phyloP scores from a whole-genome alignment of 2,329 filamentous ascomycete species.

The Pseudonectria buxi region DNA sequence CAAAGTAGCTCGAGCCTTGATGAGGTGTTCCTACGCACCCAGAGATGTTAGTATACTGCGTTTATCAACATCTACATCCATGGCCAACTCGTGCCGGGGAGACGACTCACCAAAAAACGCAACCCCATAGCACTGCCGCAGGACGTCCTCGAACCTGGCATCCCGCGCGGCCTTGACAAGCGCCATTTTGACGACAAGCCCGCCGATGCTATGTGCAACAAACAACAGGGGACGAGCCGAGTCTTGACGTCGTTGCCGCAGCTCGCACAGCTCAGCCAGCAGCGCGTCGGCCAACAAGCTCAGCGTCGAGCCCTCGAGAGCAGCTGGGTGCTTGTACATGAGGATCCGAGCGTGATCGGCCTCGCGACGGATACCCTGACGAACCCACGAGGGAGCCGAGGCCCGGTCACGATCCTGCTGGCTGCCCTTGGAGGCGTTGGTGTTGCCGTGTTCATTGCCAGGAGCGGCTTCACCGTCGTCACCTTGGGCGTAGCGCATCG shows the following conservation, averaged over 20 bases:
- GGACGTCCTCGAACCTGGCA: constrained; percentile 34
- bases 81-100: no score
- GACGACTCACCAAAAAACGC: constrained; percentile 48
- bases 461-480: no score
- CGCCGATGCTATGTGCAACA: constrained; percentile 55
- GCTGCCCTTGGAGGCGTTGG: neutral
- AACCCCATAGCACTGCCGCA: constrained; percentile 53
- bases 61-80: neutral
- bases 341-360: constrained; percentile 42
- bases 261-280: constrained; percentile 34
- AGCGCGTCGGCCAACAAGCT: constrained; percentile 40
- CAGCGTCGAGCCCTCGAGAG: constrained; percentile 36
- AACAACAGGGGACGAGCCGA: constrained; percentile 49
- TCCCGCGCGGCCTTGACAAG: constrained; percentile 40
- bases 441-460: no score
- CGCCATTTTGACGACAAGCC: constrained; percentile 52
- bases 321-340: constrained; percentile 43
- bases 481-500: constrained; percentile 32
- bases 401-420: no score
- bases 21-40: constrained; percentile 46
- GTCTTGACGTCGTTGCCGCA: constrained; percentile 26
- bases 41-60: no score
- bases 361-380: constrained; percentile 44
- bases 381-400: constrained; percentile 41
- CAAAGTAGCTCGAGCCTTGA: constrained; percentile 56